Evolutionary conservation across 768 basidiomycete species (phyloP).

Genomic region (Lactarius trivialis): DNA sequence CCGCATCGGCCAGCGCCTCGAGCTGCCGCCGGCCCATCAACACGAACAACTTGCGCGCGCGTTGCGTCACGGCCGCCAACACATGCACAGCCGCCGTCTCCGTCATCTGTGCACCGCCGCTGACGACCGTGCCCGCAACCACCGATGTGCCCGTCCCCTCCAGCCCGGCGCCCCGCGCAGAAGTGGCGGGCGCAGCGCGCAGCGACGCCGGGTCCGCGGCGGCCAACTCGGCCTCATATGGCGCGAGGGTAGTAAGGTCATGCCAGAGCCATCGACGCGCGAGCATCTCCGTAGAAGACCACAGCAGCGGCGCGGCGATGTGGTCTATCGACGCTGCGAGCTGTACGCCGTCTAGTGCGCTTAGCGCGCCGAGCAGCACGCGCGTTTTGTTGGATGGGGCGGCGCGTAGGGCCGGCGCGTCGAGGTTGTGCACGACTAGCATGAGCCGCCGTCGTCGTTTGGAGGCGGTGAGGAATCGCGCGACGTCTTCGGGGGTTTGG

Average conservation of each 20-base stretch:
- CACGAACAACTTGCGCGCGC: constrained; percentile 76
- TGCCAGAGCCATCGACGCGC: constrained; percentile 71
- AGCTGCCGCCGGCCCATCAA: constrained; percentile 67
- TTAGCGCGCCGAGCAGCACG: constrained; percentile 64
- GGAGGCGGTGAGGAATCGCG: constrained; percentile 63
- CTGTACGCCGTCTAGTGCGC: constrained; percentile 69
- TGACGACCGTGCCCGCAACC: constrained; percentile 31
- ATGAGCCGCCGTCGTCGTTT: constrained; percentile 40
- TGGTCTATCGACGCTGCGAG: constrained; percentile 84
- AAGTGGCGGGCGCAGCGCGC: constrained; percentile 37
- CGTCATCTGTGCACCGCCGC: constrained; percentile 45
- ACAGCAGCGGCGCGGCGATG: constrained; percentile 74
- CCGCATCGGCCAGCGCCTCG: constrained; percentile 42
- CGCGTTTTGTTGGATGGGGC: constrained; percentile 41
- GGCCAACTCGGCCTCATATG: constrained; percentile 75
- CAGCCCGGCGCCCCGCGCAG: constrained; percentile 19
- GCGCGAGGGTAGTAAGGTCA: constrained; percentile 77
- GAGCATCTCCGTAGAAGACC: constrained; percentile 61
- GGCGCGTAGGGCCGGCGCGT: constrained; percentile 61
- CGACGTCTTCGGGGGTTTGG: constrained; percentile 55
- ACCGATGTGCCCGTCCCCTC: background rate
- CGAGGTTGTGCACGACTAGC: constrained; percentile 86
- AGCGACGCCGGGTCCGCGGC: constrained; percentile 60
- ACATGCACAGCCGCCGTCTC: constrained; percentile 77
- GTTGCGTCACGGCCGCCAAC: constrained; percentile 79